These are phyloP conservation scores for Cercospora citrullina DNA, from an alignment of 2,329 filamentous ascomycete genomes.

Conservation along the genomic window DNA sequence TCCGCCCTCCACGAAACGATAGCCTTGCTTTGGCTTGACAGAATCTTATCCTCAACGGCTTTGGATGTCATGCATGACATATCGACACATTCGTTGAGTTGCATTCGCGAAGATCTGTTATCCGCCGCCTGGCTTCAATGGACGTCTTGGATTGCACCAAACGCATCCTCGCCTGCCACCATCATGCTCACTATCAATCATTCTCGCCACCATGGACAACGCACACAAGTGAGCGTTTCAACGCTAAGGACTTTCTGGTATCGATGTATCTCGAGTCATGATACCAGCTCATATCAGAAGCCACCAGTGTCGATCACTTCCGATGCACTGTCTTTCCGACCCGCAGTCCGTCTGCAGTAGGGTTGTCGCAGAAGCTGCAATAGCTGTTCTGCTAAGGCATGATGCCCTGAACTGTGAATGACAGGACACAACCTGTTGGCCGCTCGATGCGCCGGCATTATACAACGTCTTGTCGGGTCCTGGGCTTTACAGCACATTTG, in stretches of 20 bases:
- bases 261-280: not conserved
- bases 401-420: not conserved
- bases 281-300: slow-evolving; percentile 8
- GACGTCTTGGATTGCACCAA: not conserved
- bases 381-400: slow-evolving; percentile 9
- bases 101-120: not conserved
- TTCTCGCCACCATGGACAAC: not conserved
- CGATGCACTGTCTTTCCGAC: not conserved
- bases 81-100: not conserved
- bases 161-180: not conserved
- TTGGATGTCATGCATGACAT: not conserved
- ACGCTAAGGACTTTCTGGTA: not conserved
- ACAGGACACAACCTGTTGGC: not conserved
- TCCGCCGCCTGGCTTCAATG: not conserved
- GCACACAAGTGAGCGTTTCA: not conserved
- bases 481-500: not conserved
- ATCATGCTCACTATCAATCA: not conserved
- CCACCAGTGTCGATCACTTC: slow-evolving; percentile 6
- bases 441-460: not conserved
- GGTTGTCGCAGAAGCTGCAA: slow-evolving; percentile 12
- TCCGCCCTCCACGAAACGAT: not conserved
- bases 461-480: not conserved
- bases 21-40: slow-evolving; percentile 10
- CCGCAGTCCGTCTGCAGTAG: not conserved
- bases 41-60: slow-evolving; percentile 13